These are phyloP conservation scores for Neurospora hispaniola DNA, from an alignment of 495 filamentous ascomycete genomes.

Conservation along the genomic window DNA sequence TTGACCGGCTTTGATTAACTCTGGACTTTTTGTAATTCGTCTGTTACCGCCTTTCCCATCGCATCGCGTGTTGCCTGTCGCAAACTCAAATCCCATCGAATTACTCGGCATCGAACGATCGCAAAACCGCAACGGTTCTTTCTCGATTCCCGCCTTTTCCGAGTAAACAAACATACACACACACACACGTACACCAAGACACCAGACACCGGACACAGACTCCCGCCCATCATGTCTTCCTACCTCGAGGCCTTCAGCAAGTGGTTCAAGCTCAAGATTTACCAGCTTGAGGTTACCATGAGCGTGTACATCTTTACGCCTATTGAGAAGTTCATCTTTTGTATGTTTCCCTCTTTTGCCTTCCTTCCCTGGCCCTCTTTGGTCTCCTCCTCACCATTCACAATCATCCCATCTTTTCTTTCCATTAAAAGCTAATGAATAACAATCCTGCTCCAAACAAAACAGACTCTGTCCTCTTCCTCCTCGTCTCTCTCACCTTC, in stretches of 20 bases:
- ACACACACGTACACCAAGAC: not conserved
- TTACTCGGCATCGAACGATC: not conserved
- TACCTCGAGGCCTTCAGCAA: conserved; percentile 32
- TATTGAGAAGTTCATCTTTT: conserved; percentile 35
- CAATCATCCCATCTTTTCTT: not conserved
- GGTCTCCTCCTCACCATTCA: not conserved
- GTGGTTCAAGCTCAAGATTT: conserved; percentile 38
- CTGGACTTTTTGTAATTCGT: not conserved
- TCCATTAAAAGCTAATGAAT: not conserved
- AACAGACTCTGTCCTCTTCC: conserved; percentile 87
- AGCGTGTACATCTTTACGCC: conserved; percentile 39
- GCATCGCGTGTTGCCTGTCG: not conserved
- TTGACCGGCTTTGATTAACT: not conserved
- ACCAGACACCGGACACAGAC: not conserved
- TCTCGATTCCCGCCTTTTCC: not conserved
- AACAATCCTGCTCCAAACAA: not conserved
- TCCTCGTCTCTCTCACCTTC: conserved; percentile 72
- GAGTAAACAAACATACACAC: not conserved
- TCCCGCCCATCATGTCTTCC: conserved; percentile 19
- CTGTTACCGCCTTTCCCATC: not conserved
- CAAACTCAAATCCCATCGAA: not conserved
- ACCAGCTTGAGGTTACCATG: conserved; percentile 38
- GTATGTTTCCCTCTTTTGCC: conserved; percentile 15
- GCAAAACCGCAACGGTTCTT: not conserved
- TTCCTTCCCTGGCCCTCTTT: not conserved